phyloP scores from a whole-genome alignment of 2,329 filamentous ascomycete species.

The Pezizomycotina sp. region DNA sequence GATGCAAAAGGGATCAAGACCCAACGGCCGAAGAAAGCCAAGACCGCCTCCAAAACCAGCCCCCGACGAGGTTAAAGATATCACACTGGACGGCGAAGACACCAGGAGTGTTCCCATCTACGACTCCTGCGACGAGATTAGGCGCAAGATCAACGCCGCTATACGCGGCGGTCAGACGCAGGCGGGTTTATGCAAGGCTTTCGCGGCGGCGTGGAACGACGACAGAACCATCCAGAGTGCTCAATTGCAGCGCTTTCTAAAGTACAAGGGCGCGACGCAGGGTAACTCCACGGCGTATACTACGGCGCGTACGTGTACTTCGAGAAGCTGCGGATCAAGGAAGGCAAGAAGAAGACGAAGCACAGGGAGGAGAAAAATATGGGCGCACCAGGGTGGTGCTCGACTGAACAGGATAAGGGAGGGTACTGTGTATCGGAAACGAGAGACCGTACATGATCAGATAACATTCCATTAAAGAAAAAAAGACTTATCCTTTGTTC shows the following conservation, averaged over 20 bases:
- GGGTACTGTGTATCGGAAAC: background rate
- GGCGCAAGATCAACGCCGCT: conserved; percentile 41
- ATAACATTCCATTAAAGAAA: too few relatives aligned
- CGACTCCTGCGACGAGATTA: conserved; percentile 42
- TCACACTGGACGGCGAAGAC: conserved; percentile 36
- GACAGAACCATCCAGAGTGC: conserved; percentile 29
- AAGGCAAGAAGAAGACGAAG: conserved; percentile 38
- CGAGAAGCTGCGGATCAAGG: conserved; percentile 40
- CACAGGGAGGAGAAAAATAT: conserved; percentile 30
- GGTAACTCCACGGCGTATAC: conserved; percentile 37
- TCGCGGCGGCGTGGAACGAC: conserved; percentile 32
- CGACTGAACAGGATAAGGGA: too few relatives aligned
- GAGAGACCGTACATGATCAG: conserved; percentile 3
- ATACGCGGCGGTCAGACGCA: conserved; percentile 35
- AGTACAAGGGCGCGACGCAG: conserved; percentile 34
- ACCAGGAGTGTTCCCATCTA: conserved; percentile 35
- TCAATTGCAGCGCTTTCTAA: conserved; percentile 36
- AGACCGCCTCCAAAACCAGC: too few relatives aligned
- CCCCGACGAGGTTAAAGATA: conserved; percentile 31
- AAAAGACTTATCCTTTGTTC: too few relatives aligned
- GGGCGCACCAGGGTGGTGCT: background rate
- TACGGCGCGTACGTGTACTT: conserved; percentile 44
- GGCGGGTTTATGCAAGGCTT: conserved; percentile 37
- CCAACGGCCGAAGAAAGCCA: too few relatives aligned
- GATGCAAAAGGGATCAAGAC: conserved; percentile 35